Evolutionary conservation across 2,329 filamentous ascomycete genomes (phyloP), one percentile per base, ranked within the genome.

Genomic region (Paraphaeosphaeria sporulosa): DNA sequence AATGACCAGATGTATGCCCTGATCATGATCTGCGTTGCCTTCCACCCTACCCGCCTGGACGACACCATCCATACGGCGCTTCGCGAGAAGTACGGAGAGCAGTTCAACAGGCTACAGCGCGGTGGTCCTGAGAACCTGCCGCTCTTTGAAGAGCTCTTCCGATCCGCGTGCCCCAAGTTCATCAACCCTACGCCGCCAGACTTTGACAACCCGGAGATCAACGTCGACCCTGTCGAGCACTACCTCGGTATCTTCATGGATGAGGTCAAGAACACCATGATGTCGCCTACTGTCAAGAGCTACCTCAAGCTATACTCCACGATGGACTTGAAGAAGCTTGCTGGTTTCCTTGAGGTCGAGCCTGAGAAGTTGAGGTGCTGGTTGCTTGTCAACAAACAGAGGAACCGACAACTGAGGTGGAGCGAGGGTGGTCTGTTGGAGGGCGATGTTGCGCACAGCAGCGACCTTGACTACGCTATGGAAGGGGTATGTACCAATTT

Each of bases 1-100:
- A 98, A 97, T 81, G 95, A 99, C 81, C 95, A 99, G 86, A 98
- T 99, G 94, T 97, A 97, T 80, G 95, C 95, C 42, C 88, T 99
- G 70, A 96, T 99, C 72, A 94, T 95, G 80, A 98, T 99, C 83
- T 99, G 95, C 81, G 94, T 98, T 59, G 94, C 95, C 67, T 96
- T 99, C 87, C 92, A 97, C 83, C 95, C 95, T 60, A 98, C 94
- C 59, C 89, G 95, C 71, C 89, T 99, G 73, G 95, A 99, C 79
- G 95, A 99, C 85, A 98, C 94, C 77, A 97, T 99, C 84, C 95
- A 99, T 89, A 96, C 93, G 63, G 93, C 94, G 64, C 89, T 99
- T 57, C 90, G 95, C 66, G 95, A 99, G 86, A 99, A 99, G 89
- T 99, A 97, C 82, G 95, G 95, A 74, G 95, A 99, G 83, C 94